Evolutionary conservation across 331 rosid species (phyloP).

Genomic region (Acacia concinna): DNA sequence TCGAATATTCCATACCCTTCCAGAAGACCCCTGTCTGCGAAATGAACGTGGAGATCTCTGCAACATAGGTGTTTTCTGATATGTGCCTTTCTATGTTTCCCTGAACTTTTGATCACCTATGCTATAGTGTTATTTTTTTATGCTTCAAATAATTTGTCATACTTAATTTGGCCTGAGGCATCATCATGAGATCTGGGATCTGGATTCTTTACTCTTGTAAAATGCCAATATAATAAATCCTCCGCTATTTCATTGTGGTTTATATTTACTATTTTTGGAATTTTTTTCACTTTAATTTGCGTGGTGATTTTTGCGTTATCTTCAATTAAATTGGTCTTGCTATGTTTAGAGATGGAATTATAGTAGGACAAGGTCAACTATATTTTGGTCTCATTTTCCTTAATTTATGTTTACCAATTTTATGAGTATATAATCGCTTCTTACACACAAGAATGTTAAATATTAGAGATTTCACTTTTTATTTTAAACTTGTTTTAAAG

Average conservation of each 20-base stretch:
- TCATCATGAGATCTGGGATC: neutral
- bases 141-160: neutral
- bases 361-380: neutral
- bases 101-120: no score
- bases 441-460: neutral
- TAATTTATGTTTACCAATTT: neutral
- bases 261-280: slow-evolving; percentile 16
- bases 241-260: neutral
- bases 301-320: neutral
- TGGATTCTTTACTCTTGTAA: slow-evolving; percentile 16
- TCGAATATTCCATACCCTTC: slow-evolving; percentile 62
- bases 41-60: slow-evolving; percentile 70
- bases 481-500: neutral
- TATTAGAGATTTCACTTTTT: neutral
- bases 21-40: slow-evolving; percentile 87
- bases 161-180: neutral
- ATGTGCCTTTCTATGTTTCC: no score
- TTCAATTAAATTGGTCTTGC: neutral
- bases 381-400: neutral
- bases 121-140: no score
- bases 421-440: neutral
- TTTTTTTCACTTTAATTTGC: neutral
- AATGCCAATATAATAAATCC: slow-evolving; percentile 35
- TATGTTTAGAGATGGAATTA: neutral
- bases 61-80: slow-evolving; percentile 35